A percentile compares a stretch with the other conserved stretches of the same genome.
These are phyloP conservation scores for Agarophyton chilense DNA, from an alignment of 23 red algal species.

Conservation along the genomic window DNA sequence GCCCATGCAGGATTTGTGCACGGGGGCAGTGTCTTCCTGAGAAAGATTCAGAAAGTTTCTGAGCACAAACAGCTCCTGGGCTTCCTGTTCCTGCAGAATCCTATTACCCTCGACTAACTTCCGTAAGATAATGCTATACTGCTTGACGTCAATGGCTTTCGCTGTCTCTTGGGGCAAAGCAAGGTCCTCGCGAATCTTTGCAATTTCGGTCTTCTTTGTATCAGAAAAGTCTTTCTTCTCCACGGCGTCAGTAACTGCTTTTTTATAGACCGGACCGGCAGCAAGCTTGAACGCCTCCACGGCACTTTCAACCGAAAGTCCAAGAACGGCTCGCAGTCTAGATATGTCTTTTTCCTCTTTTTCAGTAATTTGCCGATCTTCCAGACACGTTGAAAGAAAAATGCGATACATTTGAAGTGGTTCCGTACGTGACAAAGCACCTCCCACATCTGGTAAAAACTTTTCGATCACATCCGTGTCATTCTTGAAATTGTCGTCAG, in stretches of 20 bases:
- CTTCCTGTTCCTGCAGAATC: slow-evolving; percentile 84
- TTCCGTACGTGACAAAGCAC: slow-evolving; percentile 63
- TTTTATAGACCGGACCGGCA: slow-evolving; percentile 88
- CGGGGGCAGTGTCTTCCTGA: slow-evolving; percentile 77
- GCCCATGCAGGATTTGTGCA: slow-evolving; percentile 70
- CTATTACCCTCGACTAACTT: slow-evolving; percentile 82
- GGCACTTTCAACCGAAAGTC: slow-evolving; percentile 71
- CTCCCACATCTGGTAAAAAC: slow-evolving; percentile 46
- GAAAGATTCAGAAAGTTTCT: slow-evolving; percentile 68
- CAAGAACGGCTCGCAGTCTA: slow-evolving; percentile 69
- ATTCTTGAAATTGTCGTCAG: slow-evolving; percentile 22
- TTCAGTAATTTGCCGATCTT: slow-evolving; percentile 57
- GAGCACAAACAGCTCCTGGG: slow-evolving; percentile 69
- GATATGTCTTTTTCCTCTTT: slow-evolving; percentile 60
- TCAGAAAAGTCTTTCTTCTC: slow-evolving; percentile 41
- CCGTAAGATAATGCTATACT: slow-evolving; percentile 68
- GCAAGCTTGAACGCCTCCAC: slow-evolving; percentile 75
- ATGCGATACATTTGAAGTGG: slow-evolving; percentile 89
- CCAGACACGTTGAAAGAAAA: slow-evolving; percentile 84
- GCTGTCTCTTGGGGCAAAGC: slow-evolving; percentile 70
- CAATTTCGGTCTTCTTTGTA: slow-evolving; percentile 37
- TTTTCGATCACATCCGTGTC: slow-evolving; percentile 45
- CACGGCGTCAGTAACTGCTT: slow-evolving; percentile 51
- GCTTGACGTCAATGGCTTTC: slow-evolving; percentile 76
- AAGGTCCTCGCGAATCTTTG: slow-evolving; percentile 71